Conservation (phyloP, 2,329 filamentous ascomycete species). For the Fusarium sp. region DNA sequence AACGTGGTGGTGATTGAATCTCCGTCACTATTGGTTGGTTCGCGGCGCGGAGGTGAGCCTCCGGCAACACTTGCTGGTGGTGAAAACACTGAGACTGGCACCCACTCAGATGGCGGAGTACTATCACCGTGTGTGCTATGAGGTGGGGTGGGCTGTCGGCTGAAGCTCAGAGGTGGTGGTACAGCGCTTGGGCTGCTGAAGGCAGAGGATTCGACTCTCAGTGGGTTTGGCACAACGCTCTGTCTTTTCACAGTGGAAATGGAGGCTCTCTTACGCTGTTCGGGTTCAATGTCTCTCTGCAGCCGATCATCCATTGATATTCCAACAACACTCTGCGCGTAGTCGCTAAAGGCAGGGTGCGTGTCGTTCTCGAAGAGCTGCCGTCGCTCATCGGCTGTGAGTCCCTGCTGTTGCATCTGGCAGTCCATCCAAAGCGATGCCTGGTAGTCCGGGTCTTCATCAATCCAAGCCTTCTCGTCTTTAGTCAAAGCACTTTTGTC, state of each 20-base stretch:
- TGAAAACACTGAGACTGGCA: slow-evolving; percentile 23
- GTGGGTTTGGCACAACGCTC: neutral
- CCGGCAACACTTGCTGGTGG: neutral
- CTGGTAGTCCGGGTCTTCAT: slow-evolving; percentile 6
- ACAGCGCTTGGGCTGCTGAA: slow-evolving; percentile 26
- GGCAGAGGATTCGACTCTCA: neutral
- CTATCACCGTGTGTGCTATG: neutral
- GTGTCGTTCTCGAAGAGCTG: slow-evolving; percentile 25
- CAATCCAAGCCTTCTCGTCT: slow-evolving; percentile 2
- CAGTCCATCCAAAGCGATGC: slow-evolving; percentile 37
- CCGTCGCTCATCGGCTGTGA: slow-evolving; percentile 22
- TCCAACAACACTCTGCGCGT: slow-evolving; percentile 9
- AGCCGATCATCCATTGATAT: neutral
- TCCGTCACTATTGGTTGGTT: neutral
- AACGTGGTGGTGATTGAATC: slow-evolving; percentile 1
- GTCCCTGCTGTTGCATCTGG: slow-evolving; percentile 21
- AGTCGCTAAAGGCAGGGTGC: slow-evolving; percentile 42
- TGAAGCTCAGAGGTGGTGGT: slow-evolving; percentile 17
- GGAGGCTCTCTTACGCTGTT: neutral
- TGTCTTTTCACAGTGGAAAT: slow-evolving; percentile 7
- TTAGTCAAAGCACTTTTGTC: neutral
- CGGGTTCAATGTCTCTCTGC: neutral
- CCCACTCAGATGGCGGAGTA: slow-evolving; percentile 22
- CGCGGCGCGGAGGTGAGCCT: neutral
- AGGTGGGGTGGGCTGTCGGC: neutral